These are phyloP conservation scores for Brettanomyces sp. DNA, from an alignment of 805 yeast genomes.

Conservation along the genomic window DNA sequence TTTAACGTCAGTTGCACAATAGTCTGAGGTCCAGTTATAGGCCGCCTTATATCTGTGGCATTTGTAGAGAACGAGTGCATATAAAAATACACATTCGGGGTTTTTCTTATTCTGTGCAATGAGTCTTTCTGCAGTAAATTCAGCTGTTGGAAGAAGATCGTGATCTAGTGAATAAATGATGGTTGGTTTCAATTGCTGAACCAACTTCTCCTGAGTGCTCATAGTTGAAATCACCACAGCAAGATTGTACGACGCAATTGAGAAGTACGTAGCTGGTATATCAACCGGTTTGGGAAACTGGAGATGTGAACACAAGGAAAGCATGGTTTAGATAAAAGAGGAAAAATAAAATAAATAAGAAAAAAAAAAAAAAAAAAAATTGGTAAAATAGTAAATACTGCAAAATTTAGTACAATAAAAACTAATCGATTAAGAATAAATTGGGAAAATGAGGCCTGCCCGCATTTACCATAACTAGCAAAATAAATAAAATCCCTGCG, in stretches of 20 bases:
- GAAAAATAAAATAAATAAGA: background rate
- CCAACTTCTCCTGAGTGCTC: slow-evolving; percentile 15
- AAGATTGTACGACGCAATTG: background rate
- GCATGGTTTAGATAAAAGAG: background rate
- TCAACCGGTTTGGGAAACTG: too few relatives aligned
- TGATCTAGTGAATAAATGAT: slow-evolving; percentile 66
- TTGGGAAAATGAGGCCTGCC: too few relatives aligned
- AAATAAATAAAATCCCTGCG: too few relatives aligned
- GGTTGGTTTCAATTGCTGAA: slow-evolving; percentile 39
- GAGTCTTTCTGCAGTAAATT: slow-evolving; percentile 76
- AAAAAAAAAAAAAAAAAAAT: background rate
- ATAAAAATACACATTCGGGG: slow-evolving; percentile 55
- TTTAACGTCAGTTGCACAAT: slow-evolving; percentile 49
- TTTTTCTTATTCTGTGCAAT: slow-evolving; percentile 51
- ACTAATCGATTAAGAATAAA: too few relatives aligned
- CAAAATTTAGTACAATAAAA: background rate
- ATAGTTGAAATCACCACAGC: slow-evolving; percentile 3
- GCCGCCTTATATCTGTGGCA: slow-evolving; percentile 55
- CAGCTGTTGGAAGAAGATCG: slow-evolving; percentile 66
- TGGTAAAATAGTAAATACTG: background rate
- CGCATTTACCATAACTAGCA: too few relatives aligned
- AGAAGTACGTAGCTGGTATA: too few relatives aligned
- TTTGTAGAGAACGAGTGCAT: slow-evolving; percentile 57
- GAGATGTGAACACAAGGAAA: background rate
- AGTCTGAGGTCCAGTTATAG: slow-evolving; percentile 34